Base-by-base conservation (phyloP, 495 filamentous ascomycete species). In the Penicillium macrosclerotiorum region DNA sequence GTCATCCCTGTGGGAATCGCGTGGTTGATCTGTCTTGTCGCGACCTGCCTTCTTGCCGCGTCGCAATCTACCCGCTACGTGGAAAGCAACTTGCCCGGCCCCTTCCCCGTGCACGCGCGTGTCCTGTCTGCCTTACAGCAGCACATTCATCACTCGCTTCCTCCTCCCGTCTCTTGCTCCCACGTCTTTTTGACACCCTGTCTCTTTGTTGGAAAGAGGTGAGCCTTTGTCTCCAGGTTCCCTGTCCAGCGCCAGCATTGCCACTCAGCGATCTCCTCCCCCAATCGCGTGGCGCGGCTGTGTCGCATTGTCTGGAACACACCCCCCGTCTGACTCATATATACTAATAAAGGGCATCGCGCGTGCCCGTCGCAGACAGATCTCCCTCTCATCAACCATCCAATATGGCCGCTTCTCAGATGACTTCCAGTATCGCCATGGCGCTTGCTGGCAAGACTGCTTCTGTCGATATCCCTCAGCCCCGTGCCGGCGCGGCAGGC, bases 381-480 rank as follows among this genome's bases (percentile, higher is more conserved):
- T 34, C 33, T 27, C 36, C 37, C 33, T 24, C 35, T 26, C 33
- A 41, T 27, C 19, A 9, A 33, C 26, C 40, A 41, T 25, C 43
- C 54, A 73, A 56, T 59, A 78, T 78, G 75, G 73, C 38, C 30
- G 14, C 73, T 68, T 55, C 62, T 49, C 71, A 71, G 45, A 75
- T 64, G 37, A 66, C 64, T 42, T 81, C 80, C 60, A 82, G 72
- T 71, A 76, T 79, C 61, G 75, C 78, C 42, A 76, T 80, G 73
- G 82, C 81, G 62, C 75, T 82, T 65, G 79, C 79, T 71, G 77
- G 77, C 68, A 75, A 75, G 65, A 78, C 77, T 45, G 76, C 74
- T 44, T 80, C 75, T 29, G 71, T 81, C 74, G 82, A 92, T 78
- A 91, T 91, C 67, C 82, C 79, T 47, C 80, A 84, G 65, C 76